Evolutionary conservation across 116 monocot species (phyloP), one percentile per base, ranked within the genome.

Genomic region (Cymodocea nodosa): DNA sequence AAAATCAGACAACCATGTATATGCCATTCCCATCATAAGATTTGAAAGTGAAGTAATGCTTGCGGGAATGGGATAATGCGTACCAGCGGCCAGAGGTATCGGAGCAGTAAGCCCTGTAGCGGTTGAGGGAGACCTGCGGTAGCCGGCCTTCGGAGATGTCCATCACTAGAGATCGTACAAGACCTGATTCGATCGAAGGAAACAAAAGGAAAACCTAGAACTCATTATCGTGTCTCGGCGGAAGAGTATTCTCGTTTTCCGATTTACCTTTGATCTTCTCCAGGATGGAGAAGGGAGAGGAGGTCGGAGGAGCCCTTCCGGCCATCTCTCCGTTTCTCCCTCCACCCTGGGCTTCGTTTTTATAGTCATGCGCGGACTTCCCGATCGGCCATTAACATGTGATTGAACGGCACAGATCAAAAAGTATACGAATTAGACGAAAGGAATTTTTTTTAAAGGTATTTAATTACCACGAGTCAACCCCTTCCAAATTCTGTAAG

Each of bases 81-180:
- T 2, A 75, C 75, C 75, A 75, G 48, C 59, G 68, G 11, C 83
- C 80, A 0, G 73, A 78, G 18, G 76, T 56, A 71, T 87, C 78
- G 30, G 64, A 78, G 81, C 87, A 87, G 78, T 83, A 87, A 52
- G 68, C 62, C 50, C 77, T 54, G 56, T 66, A 83, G 20, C 83
- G 78, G 71, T 83, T 71, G 10, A 87, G 63, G 64, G 69, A 51
- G 23, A 87, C 51, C 16, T 35, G 56, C 15, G 78, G 81, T 15
- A 71, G 68, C 19, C 87, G 78, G 49, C 48, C n/a, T 56, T 52
- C 59, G 69, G 67, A 73, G 40, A 87, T 54, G 59, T 78, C 78
- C 66, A 65, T 35, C 8, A 87, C 44, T 25, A 75, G 20, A 23
- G 62, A 75, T 5, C 68, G 68, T 49, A 69, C 63, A 62, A 75